Evolutionary conservation across 306 rosid genomes (phyloP), one percentile per base, ranked within the genome.

Genomic region (Trichosanthes cucumerina): DNA sequence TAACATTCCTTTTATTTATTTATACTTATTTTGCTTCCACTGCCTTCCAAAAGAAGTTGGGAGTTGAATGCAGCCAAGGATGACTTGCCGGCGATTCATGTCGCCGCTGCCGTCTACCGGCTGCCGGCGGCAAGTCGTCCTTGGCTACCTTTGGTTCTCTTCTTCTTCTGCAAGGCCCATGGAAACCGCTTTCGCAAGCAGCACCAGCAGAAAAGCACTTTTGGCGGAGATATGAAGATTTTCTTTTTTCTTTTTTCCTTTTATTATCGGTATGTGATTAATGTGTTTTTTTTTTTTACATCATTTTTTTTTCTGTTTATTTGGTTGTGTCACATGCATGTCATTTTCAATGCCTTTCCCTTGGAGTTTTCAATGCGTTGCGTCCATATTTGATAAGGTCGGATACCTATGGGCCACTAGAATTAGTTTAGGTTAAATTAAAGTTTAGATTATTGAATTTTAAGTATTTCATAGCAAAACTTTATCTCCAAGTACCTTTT

Each of bases 31-130:
- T 4, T 59, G 53, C 1, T 69, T 71, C 38, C 56, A 71, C 3
- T 71, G 86, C 47, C 33, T 75, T 59, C 68, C 80, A 77, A 38
- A 41, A 57, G 80, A 24, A 44, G 72, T 60, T 43, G 80, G 80
- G 66, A 74, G 71, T 59, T 38, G 26, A 77, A 58, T 77, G 80
- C 80, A 77, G 80, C 80, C 80, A 77, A 77, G 80, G 70, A 77
- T 77, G 80, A 77, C 52, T 77, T 77, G 80, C 80, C 80, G 80
- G 79, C 78, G 43, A 7, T 73, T 73, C 23, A 28, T 14, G 1
- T 73, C 53, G 21, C 39, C 16, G 14, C 68, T 34, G 50, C 33
- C 16, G 49, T 16, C 28, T 18, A 0, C 5, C 14, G 3, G 16
- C 3, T n/a, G 33, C 47, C 79, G 9, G 72, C 86, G 75, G 81